Base-by-base conservation (phyloP, 2,329 filamentous ascomycete genomes). In the Pezicula radicicola region DNA sequence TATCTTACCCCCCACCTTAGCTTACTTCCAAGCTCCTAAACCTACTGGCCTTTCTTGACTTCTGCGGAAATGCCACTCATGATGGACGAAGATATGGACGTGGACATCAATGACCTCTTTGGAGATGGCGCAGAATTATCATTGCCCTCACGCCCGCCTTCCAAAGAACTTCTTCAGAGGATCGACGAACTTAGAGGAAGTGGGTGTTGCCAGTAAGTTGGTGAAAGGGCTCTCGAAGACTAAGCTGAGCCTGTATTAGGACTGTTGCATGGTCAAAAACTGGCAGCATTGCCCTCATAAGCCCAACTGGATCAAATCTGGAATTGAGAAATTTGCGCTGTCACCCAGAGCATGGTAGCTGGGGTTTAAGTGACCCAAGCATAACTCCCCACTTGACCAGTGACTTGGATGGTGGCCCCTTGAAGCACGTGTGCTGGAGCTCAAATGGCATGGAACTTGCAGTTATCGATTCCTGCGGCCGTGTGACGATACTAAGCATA, bases 371-470 rank as follows among this genome's bases (percentile, higher is more conserved):
- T 61, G 84, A 89, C 54, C 81, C 88, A n/a, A 86, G 82, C 3
- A 73, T 77, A 1, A 78, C 87, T 50, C 68, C 76, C n/a, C 78
- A 82, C 10, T 76, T 91, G 56, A 75, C 80, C 15, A 78, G 81
- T 42, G 74, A 79, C n/a, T 75, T 81, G 42, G 79, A 83, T 27
- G 80, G 84, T 1, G 83, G 83, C 28, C 84, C 81, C 4, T 76
- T 96, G 39, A 84, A 88, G 16, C 92, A 97, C 69, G 71, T 99
- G 9, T 85, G 83, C 48, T 97, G 92, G 91, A 89, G 88, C 46
- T 72, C 77, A 0, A 78, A 80, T 5, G 87, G 83, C 35, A 84
- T 86, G 2, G 94, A 97, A 60, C 77, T 99, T 50, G 92, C 91
- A 2, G 81, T 94, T 16, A 79, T 94, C 53, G 93, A 97, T 69